Conservation (phyloP, 768 basidiomycete genomes). For the Pleurotus salmoneostramineus region DNA sequence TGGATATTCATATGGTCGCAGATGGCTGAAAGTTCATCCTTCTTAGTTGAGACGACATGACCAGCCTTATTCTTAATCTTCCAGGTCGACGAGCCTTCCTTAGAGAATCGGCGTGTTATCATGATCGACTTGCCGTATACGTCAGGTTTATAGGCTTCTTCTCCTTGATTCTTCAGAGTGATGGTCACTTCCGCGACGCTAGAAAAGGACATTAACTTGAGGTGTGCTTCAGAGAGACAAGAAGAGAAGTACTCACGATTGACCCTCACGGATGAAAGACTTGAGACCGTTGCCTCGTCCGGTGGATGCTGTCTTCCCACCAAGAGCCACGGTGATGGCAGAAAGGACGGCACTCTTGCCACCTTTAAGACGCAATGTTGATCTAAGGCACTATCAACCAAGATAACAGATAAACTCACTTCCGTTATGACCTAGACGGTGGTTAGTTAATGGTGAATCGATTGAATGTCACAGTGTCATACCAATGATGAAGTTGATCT, state of each 20-base stretch:
- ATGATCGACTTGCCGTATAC: conserved; percentile 86
- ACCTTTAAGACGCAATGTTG: conserved; percentile 39
- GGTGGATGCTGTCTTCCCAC: conserved; percentile 89
- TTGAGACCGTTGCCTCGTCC: conserved; percentile 85
- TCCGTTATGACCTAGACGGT: conserved; percentile 76
- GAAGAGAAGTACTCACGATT: conserved; percentile 47
- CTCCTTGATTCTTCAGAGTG: conserved; percentile 83
- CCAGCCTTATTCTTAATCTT: conserved; percentile 75
- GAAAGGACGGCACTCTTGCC: conserved; percentile 95
- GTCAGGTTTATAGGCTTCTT: conserved; percentile 81
- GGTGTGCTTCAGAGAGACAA: not conserved
- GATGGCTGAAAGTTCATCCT: conserved; percentile 82
- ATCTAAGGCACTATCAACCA: not conserved
- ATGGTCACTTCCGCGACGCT: conserved; percentile 78
- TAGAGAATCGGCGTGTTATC: conserved; percentile 77
- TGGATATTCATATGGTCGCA: conserved; percentile 96
- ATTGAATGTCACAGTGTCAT: conserved; percentile 14
- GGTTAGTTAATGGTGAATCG: not conserved
- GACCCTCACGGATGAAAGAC: conserved; percentile 82
- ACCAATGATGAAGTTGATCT: conserved; percentile 98
- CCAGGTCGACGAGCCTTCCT: conserved; percentile 74
- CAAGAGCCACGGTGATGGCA: conserved; percentile 89
- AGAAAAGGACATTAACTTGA: conserved; percentile 4
- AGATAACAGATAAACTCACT: conserved; percentile 50
- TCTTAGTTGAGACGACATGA: conserved; percentile 66